Conservation (phyloP, 139 green algal genomes). For the Deuterostichococcus epilithicus region DNA sequence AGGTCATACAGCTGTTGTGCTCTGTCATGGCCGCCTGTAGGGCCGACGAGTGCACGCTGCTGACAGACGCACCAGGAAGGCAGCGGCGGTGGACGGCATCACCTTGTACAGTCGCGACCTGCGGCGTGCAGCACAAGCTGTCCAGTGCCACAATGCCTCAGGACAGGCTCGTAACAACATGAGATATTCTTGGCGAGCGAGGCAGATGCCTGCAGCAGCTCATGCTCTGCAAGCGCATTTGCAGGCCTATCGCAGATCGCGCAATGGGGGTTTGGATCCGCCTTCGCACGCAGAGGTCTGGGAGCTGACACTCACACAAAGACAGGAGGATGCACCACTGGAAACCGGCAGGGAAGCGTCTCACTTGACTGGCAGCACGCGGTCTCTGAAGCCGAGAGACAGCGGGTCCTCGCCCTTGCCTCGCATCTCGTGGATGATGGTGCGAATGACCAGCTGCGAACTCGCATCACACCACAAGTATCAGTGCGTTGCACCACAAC, state of each 20-base stretch:
- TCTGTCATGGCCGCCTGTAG: no score
- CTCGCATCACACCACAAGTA: not conserved
- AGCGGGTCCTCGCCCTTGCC: not conserved
- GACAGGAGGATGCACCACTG: not conserved
- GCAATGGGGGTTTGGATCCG: no score
- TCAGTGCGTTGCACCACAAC: no score
- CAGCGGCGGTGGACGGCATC: not conserved
- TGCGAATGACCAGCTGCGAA: not conserved
- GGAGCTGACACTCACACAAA: no score
- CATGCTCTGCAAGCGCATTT: no score
- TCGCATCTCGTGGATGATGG: not conserved
- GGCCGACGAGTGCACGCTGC: not conserved
- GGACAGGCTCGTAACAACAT: no score
- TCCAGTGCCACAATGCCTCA: not conserved
- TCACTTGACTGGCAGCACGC: not conserved
- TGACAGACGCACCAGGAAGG: not conserved
- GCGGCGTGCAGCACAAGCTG: not conserved
- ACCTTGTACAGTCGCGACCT: not conserved
- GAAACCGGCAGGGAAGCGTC: not conserved
- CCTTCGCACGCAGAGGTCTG: no score
- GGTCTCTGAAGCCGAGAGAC: not conserved
- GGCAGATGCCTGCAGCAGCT: no score
- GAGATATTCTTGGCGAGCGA: no score
- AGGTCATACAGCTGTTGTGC: no score
- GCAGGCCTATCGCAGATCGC: no score